These are phyloP conservation scores for Hymenochaete sp. DNA, from an alignment of 1,284 basidiomycete species.

Conservation along the genomic window DNA sequence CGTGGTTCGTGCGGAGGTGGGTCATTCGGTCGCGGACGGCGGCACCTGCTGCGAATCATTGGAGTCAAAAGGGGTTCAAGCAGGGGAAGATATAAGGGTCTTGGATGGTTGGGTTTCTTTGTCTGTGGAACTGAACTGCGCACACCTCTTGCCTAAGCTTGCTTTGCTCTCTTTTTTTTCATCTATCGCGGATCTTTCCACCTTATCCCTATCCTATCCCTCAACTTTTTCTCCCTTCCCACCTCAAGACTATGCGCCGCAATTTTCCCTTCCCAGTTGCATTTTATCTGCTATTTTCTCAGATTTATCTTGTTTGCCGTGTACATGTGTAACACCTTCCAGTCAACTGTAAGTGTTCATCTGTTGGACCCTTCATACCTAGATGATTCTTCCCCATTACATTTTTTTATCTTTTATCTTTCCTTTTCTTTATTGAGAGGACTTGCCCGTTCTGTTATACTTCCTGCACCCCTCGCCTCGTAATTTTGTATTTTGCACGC, in stretches of 20 bases:
- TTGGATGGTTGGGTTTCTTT: neutral
- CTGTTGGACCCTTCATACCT: too few species aligned
- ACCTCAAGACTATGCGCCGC: neutral
- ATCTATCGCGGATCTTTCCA: too few species aligned
- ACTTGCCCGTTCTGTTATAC: too few species aligned
- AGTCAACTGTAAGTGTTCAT: too few species aligned
- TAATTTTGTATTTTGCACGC: too few species aligned
- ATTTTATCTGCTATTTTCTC: neutral
- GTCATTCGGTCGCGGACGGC: neutral
- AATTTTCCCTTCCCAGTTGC: neutral
- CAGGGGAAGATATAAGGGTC: slow-evolving; percentile 5
- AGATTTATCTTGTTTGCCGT: neutral
- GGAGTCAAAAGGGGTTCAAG: slow-evolving; percentile 2
- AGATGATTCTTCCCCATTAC: too few species aligned
- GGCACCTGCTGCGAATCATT: neutral
- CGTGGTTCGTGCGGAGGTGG: slow-evolving; percentile 47
- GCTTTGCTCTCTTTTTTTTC: neutral
- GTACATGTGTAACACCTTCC: too few species aligned
- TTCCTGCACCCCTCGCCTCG: too few species aligned
- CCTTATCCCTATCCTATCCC: too few species aligned
- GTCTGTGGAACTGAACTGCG: neutral
- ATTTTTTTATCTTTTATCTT: too few species aligned
- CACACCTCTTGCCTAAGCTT: neutral
- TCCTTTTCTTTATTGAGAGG: too few species aligned
- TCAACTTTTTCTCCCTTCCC: neutral